Evolutionary conservation across 2,329 filamentous ascomycete genomes (phyloP).

Genomic region (Epichloe uncinata): DNA sequence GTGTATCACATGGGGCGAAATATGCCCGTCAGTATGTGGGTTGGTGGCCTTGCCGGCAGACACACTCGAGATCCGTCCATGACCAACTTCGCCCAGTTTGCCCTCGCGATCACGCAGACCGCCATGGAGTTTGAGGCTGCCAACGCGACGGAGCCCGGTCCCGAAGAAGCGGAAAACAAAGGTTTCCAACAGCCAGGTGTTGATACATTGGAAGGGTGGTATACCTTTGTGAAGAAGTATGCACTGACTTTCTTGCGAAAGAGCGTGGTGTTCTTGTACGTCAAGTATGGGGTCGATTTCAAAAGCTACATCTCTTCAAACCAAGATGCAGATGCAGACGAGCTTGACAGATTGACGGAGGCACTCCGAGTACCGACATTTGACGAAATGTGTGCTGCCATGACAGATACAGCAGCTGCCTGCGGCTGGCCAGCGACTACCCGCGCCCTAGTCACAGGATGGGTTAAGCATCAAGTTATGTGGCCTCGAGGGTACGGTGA

Average conservation of each 20-base stretch:
- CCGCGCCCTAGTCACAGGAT: constrained; percentile 43
- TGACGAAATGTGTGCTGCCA: constrained; percentile 59
- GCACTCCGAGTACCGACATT: constrained; percentile 64
- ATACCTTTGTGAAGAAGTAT: constrained; percentile 61
- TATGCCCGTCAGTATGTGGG: constrained; percentile 36
- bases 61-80: constrained; percentile 32
- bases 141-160: constrained; percentile 13
- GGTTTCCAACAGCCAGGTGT: constrained; percentile 44
- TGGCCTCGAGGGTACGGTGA: constrained; percentile 21
- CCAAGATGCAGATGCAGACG: constrained; percentile 55
- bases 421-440: constrained; percentile 38
- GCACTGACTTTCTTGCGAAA: constrained; percentile 87
- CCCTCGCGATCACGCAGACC: constrained; percentile 31
- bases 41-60: constrained; percentile 29
- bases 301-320: constrained; percentile 51
- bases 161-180: constrained; percentile 24
- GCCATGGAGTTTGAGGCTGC: constrained; percentile 27
- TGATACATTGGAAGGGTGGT: constrained; percentile 39
- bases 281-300: constrained; percentile 81
- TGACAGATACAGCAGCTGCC: constrained; percentile 30
- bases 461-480: constrained; percentile 54
- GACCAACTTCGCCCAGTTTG: constrained; percentile 43
- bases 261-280: constrained; percentile 66
- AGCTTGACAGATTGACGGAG: constrained; percentile 70
- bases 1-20: constrained; percentile 46